Conservation (phyloP, 257 asterid genomes). For the Solanum pennellii region DNA sequence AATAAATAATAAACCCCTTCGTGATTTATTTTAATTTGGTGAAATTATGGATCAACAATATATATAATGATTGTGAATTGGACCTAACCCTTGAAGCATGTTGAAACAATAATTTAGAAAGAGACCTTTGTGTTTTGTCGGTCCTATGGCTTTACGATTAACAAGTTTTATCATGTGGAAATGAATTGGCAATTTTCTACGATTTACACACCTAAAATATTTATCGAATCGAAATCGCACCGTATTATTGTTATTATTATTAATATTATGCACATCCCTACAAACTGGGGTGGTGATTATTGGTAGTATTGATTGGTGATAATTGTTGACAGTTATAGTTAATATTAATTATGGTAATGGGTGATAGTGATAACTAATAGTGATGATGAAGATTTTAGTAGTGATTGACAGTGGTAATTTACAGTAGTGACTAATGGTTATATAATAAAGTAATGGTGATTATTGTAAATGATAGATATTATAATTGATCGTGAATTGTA, state of each 20-base stretch:
- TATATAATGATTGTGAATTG: background rate
- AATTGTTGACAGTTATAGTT: background rate
- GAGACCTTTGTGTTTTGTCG: background rate
- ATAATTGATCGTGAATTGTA: background rate
- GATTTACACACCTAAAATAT: background rate
- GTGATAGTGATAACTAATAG: background rate
- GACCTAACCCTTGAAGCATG: background rate
- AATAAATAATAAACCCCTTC: background rate
- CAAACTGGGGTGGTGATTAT: background rate
- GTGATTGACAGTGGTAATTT: background rate
- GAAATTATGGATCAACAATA: background rate
- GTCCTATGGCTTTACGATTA: background rate
- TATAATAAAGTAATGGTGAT: background rate
- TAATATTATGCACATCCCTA: background rate
- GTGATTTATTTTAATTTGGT: background rate
- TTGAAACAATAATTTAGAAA: background rate
- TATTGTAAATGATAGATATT: background rate
- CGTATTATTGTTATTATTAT: background rate
- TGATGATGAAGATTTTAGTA: background rate
- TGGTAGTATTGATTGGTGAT: background rate
- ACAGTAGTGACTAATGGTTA: fast-evolving
- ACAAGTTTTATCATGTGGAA: background rate
- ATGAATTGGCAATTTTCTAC: background rate
- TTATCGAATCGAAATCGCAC: background rate
- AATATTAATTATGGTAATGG: too few species aligned